Conservation (phyloP, 2,329 filamentous ascomycete species). For the Cordyceps cicadae region DNA sequence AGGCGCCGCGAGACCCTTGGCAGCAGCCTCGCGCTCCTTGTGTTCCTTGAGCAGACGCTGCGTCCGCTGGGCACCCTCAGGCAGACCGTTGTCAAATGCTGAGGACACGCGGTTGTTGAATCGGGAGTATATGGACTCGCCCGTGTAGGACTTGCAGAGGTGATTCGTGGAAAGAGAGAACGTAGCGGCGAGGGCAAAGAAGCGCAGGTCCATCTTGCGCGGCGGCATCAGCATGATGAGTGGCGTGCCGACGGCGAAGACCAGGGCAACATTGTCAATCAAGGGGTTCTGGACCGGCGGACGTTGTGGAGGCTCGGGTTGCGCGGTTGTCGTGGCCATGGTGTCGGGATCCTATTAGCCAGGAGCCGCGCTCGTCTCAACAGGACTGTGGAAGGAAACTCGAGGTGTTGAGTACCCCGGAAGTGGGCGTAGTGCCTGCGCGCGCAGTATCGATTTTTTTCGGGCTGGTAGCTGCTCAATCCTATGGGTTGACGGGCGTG, state of each 20-base stretch:
- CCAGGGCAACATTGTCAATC: constrained; percentile 41
- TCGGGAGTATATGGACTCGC: constrained; percentile 42
- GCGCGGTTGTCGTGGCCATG: constrained; percentile 5
- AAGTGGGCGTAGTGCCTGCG: neutral
- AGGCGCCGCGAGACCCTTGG: constrained; percentile 15
- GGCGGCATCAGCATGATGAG: constrained; percentile 44
- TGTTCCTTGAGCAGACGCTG: constrained; percentile 41
- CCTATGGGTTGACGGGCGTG: no score
- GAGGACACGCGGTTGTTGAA: constrained; percentile 34
- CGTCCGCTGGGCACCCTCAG: constrained; percentile 44
- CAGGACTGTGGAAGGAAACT: neutral
- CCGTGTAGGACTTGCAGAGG: constrained; percentile 49
- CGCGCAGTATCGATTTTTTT: neutral
- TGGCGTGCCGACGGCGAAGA: constrained; percentile 38
- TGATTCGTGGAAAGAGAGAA: constrained; percentile 47
- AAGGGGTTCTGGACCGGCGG: constrained; percentile 28
- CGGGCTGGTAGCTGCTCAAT: neutral
- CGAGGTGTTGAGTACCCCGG: neutral
- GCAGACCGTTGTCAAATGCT: constrained; percentile 45
- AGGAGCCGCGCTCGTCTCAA: neutral
- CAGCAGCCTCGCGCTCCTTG: constrained; percentile 28
- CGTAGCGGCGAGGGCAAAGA: constrained; percentile 39
- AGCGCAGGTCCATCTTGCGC: constrained; percentile 42
- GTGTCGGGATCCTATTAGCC: neutral
- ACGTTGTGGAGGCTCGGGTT: constrained; percentile 13